A percentile compares a stretch with the other conserved stretches of the same genome.
phyloP scores from a whole-genome alignment of 345 rosid genomes.

The Streptanthus diversifolius region DNA sequence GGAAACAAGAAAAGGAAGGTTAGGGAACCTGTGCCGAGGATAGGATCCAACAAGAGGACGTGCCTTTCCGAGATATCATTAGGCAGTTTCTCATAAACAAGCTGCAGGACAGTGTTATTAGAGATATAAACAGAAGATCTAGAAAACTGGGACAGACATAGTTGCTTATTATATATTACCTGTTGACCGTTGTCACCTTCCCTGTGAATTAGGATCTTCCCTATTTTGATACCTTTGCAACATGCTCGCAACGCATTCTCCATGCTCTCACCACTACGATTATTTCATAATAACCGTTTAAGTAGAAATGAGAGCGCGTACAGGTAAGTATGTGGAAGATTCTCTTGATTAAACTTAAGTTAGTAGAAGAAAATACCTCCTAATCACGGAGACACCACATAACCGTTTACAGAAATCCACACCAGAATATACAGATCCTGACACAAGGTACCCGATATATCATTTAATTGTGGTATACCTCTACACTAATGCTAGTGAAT shows the following conservation, averaged over 20 bases:
- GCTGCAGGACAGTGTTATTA: slow-evolving; percentile 38
- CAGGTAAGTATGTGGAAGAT: background rate
- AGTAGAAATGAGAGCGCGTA: background rate
- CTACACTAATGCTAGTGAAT: background rate
- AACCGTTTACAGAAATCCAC: slow-evolving; percentile 93
- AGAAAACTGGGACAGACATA: background rate
- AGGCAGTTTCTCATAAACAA: slow-evolving; percentile 83
- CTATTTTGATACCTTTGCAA: slow-evolving; percentile 93
- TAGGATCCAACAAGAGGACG: slow-evolving; percentile 84
- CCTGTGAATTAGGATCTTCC: slow-evolving; percentile 89
- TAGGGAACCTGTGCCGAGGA: slow-evolving; percentile 82
- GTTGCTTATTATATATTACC: slow-evolving; percentile 36
- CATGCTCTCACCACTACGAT: slow-evolving; percentile 88
- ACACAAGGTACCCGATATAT: background rate
- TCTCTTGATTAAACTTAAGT: background rate
- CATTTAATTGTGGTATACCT: background rate
- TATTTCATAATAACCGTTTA: background rate
- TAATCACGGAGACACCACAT: slow-evolving; percentile 87
- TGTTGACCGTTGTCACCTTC: slow-evolving; percentile 96
- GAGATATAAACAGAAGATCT: background rate
- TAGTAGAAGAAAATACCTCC: slow-evolving; percentile 56
- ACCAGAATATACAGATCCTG: slow-evolving; percentile 89
- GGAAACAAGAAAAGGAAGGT: background rate
- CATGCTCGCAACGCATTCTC: slow-evolving; percentile 94
- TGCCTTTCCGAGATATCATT: slow-evolving; percentile 84